Evolutionary conservation across 2,329 filamentous ascomycete species (phyloP).

Genomic region (Ophiocordyceps camponoti-floridani): DNA sequence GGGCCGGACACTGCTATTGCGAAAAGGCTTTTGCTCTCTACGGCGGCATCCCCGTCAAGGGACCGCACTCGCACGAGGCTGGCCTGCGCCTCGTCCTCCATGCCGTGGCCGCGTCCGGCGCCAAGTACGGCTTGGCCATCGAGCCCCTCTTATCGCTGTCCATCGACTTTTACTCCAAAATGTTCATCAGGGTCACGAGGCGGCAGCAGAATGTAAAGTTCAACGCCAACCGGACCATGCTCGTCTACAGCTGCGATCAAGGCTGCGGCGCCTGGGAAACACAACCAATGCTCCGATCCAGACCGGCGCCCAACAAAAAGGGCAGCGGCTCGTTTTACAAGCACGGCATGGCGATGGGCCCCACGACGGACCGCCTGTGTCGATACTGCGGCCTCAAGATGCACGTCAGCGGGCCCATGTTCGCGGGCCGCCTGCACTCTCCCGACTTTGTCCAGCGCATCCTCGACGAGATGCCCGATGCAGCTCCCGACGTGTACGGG

Average conservation of each 20-base stretch:
- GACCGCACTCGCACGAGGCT: slow-evolving; percentile 71
- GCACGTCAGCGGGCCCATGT: slow-evolving; percentile 89
- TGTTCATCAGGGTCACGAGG: slow-evolving; percentile 70
- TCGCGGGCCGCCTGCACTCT: slow-evolving; percentile 75
- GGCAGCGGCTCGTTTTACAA: slow-evolving; percentile 57
- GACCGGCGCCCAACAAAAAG: slow-evolving; percentile 48
- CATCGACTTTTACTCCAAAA: slow-evolving; percentile 85
- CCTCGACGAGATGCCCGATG: slow-evolving; percentile 50
- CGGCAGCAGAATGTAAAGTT: slow-evolving; percentile 82
- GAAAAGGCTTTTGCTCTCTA: slow-evolving; percentile 94
- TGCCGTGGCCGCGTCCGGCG: slow-evolving; percentile 61
- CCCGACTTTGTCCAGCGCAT: slow-evolving; percentile 66
- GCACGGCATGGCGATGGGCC: slow-evolving; percentile 55
- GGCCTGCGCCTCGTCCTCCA: slow-evolving; percentile 77
- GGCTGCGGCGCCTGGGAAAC: slow-evolving; percentile 88
- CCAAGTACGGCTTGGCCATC: slow-evolving; percentile 70
- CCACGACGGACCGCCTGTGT: slow-evolving; percentile 48
- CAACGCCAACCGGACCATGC: slow-evolving; percentile 76
- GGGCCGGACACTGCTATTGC: slow-evolving; percentile 82
- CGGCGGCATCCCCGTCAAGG: slow-evolving; percentile 75
- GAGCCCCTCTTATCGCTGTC: slow-evolving; percentile 85
- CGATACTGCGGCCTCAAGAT: slow-evolving; percentile 73
- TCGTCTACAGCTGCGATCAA: slow-evolving; percentile 76
- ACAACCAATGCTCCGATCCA: slow-evolving; percentile 59
- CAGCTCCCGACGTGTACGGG: slow-evolving; percentile 53